These are phyloP conservation scores for Eucalyptus caleyi DNA, from an alignment of 345 rosid species.

Conservation along the genomic window DNA sequence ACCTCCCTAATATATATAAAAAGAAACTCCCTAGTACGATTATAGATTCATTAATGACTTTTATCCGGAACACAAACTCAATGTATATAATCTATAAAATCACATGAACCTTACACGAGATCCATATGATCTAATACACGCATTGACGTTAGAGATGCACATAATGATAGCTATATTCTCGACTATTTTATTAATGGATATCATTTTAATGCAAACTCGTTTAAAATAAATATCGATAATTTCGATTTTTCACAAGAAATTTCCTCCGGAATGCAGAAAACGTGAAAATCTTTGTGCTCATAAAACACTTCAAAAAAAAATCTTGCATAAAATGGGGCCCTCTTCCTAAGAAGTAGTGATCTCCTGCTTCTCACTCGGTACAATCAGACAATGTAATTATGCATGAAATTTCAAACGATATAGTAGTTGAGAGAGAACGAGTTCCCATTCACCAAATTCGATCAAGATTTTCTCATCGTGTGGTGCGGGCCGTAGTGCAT, in stretches of 20 bases:
- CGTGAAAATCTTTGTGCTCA: not conserved
- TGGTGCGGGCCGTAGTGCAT: not conserved
- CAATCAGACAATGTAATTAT: not conserved
- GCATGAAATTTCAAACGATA: not conserved
- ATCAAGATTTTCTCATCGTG: not conserved
- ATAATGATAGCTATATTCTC: not conserved
- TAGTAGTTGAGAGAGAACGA: not conserved
- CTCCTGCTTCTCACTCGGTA: not conserved
- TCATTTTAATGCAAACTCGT: not conserved
- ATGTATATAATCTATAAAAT: not conserved
- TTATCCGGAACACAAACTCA: not conserved
- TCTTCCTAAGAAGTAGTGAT: not conserved
- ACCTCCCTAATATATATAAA: not conserved
- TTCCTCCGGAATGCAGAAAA: not conserved
- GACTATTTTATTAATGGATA: not conserved
- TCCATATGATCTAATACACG: not conserved
- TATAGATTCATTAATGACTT: not conserved
- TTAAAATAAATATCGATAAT: not conserved
- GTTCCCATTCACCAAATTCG: not conserved
- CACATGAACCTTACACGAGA: not conserved
- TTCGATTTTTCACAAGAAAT: not conserved
- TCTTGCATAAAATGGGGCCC: not conserved
- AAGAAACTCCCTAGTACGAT: not conserved
- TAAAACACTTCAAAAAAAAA: not conserved
- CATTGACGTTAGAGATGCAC: not conserved